A percentile compares a stretch with the other conserved stretches of the same genome.
Evolutionary conservation across 768 basidiomycete species (phyloP).

Genomic region (Auricularia sp.): DNA sequence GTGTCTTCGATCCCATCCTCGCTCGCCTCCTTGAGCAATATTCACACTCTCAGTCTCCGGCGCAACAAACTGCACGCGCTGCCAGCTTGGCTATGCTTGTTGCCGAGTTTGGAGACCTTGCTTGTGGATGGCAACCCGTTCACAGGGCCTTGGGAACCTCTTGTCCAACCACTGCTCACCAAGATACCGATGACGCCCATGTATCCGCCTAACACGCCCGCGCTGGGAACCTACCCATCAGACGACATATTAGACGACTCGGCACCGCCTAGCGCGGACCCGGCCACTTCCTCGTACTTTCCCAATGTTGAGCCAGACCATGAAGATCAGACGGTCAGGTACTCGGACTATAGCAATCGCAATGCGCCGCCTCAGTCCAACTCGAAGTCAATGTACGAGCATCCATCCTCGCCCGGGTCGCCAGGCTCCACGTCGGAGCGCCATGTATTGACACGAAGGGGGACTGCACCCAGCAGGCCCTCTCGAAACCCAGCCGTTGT

Average conservation of each 20-base stretch:
- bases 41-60: slow-evolving; percentile 85
- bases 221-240: slow-evolving; percentile 11
- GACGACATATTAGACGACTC: not conserved
- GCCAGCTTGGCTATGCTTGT: slow-evolving; percentile 89
- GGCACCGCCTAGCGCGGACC: not conserved
- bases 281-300: not conserved
- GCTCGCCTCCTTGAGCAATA: slow-evolving; percentile 55
- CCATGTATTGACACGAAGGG: not conserved
- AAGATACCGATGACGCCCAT: slow-evolving; percentile 49
- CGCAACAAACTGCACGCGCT: slow-evolving; percentile 81
- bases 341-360: not conserved
- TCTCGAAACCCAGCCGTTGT: not conserved
- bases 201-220: slow-evolving; percentile 59
- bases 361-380: not conserved
- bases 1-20: slow-evolving; percentile 51
- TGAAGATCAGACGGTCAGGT: not conserved
- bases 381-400: not conserved
- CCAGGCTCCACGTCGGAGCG: not conserved
- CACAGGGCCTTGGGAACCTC: slow-evolving; percentile 82
- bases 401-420: not conserved
- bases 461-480: not conserved
- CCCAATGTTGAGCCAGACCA: not conserved
- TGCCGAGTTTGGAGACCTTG: slow-evolving; percentile 75
- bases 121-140: slow-evolving; percentile 96
- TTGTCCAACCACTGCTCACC: slow-evolving; percentile 75